Evolutionary conservation across 306 rosid species (phyloP), one percentile per base, ranked within the genome.

Genomic region (Quercus gilva): DNA sequence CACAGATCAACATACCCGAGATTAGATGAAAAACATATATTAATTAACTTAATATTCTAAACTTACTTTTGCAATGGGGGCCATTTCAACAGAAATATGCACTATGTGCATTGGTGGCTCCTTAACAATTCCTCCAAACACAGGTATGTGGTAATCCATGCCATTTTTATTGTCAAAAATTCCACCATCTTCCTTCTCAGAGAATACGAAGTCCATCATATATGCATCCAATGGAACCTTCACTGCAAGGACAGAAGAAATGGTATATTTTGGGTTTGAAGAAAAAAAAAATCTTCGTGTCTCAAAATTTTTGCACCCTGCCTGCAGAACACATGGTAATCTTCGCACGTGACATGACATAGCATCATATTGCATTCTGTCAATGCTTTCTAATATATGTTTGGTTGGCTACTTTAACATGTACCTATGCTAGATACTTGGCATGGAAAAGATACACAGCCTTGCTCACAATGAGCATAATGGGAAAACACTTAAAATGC

Each of bases 1-100:
- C 69, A 63, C 69, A 25, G 69, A 28, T 21, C 67, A 63, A 18
- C 69, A 25, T 63, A 2, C 35, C 12, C 14, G 21, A 67, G 59
- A 74, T 29, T 69, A 76, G 17, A 76, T 37, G 21, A 29, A 29
- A n/a, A 6, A 23, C 17, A 49, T 57, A 21, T 4, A 73, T 28
- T n/a, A 58, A 69, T 68, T 31, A 59, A 41, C 58, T 76, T 53
- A 59, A 72, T 63, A 43, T 20, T 31, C 57, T 74, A 68, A 78
- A 56, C 82, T 81, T 80, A 86, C 99, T 92, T 96, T 96, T 59
- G 99, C 99, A 84, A 96, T 86, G 41, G 99, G 99, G 63, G 99
- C 99, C 98, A 96, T 91, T 87, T 96, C 99, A 73, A 93, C 92
- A 41, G 98, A 85, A 87, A 96, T 88, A 87, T 96, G 99, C 73